Evolutionary conservation across 352 stramenopile species (phyloP).

Genomic region (Phytophthora ohioensis): DNA sequence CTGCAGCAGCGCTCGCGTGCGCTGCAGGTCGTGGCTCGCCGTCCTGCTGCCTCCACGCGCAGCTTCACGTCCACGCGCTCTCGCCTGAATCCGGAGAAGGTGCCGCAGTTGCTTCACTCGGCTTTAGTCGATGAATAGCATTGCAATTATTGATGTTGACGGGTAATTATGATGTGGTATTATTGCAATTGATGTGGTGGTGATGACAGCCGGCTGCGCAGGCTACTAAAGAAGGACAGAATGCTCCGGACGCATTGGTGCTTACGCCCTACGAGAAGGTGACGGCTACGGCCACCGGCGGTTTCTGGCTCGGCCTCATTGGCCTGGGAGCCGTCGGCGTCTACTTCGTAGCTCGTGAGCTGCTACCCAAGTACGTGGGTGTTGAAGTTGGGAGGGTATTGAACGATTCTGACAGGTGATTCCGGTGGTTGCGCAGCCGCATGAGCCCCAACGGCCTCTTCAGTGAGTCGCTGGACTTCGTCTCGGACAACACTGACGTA

Average conservation of each 20-base stretch:
- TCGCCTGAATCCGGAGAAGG: slow-evolving; percentile 68
- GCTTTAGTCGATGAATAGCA: no score
- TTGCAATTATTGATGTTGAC: background rate
- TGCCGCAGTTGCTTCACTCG: slow-evolving; percentile 11
- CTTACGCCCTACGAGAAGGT: slow-evolving; percentile 96
- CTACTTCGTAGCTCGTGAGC: slow-evolving; percentile 93
- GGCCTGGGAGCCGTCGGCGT: slow-evolving; percentile 87
- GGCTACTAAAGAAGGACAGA: slow-evolving; percentile 55
- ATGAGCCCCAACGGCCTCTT: slow-evolving; percentile 90
- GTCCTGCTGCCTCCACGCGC: slow-evolving; percentile 27
- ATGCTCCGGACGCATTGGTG: slow-evolving; percentile 80
- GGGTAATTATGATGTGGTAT: slow-evolving; percentile 2
- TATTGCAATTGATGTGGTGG: slow-evolving; percentile 1
- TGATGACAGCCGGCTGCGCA: slow-evolving; percentile 41
- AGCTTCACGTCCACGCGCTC: slow-evolving; percentile 57
- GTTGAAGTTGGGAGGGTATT: slow-evolving; percentile 2
- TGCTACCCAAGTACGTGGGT: slow-evolving; percentile 86
- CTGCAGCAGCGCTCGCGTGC: slow-evolving; percentile 32
- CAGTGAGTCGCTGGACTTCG: slow-evolving; percentile 74
- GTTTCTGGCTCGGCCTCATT: slow-evolving; percentile 90
- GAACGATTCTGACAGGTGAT: slow-evolving; percentile 13
- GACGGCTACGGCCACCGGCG: slow-evolving; percentile 87
- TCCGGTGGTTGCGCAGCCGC: slow-evolving; percentile 47
- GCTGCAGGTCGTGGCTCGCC: slow-evolving; percentile 36
- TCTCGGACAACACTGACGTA: slow-evolving; percentile 79